Evolutionary conservation across 2,329 filamentous ascomycete genomes (phyloP).

Genomic region (Seiridium unicorne): DNA sequence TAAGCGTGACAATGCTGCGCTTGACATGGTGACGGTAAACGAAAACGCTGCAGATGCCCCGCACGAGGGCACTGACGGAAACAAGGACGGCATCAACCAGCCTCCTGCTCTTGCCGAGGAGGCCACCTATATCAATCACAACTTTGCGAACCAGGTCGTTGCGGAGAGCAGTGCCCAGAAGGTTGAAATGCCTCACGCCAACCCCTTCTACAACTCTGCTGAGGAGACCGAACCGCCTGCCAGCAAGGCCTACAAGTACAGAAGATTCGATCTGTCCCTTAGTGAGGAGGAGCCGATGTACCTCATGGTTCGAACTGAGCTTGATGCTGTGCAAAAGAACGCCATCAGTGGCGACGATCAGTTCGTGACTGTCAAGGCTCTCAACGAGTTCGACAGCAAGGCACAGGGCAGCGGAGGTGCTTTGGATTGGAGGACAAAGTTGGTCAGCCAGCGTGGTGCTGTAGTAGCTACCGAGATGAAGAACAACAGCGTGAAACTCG

Average conservation of each 20-base stretch:
- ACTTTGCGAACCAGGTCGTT: constrained; percentile 96
- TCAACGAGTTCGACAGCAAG: constrained; percentile 99
- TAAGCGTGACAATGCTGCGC: constrained; percentile 91
- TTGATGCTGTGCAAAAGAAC: constrained; percentile 96
- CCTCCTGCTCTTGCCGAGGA: constrained; percentile 91
- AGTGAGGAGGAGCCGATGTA: constrained; percentile 94
- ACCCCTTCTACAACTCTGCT: constrained; percentile 94
- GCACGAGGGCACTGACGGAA: constrained; percentile 84
- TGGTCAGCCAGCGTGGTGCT: constrained; percentile 90
- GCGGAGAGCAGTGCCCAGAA: constrained; percentile 76
- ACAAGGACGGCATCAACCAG: constrained; percentile 93
- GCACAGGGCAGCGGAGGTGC: constrained; percentile 93
- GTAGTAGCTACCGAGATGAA: constrained; percentile 99
- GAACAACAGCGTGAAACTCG: constrained; percentile 99
- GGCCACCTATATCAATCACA: constrained; percentile 99
- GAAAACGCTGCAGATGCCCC: constrained; percentile 97
- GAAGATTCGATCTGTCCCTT: constrained; percentile 90
- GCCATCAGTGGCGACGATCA: constrained; percentile 89
- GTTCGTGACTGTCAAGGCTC: constrained; percentile 86
- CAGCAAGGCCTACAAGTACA: constrained; percentile 98
- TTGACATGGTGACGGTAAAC: constrained; percentile 98
- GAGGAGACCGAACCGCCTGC: constrained; percentile 93
- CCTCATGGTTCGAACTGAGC: constrained; percentile 89
- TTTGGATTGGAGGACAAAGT: constrained; percentile 94
- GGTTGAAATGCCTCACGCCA: constrained; percentile 80